Evolutionary conservation across 768 basidiomycete genomes (phyloP).

Genomic region (Tulasnella sp.): DNA sequence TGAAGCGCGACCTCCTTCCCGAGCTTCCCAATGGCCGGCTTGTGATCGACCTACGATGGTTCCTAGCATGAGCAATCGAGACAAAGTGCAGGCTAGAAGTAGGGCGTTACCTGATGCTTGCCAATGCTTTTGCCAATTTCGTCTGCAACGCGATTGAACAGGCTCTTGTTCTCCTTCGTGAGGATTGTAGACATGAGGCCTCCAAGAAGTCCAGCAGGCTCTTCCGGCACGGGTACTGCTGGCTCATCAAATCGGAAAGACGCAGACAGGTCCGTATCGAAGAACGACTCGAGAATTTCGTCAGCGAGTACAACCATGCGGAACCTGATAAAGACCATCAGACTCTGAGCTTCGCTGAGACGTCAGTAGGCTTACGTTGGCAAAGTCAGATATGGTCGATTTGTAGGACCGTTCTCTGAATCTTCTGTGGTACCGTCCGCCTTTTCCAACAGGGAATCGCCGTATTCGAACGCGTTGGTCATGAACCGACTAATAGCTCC

Average conservation of each 20-base stretch:
- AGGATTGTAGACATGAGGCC: slow-evolving; percentile 86
- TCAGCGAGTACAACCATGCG: slow-evolving; percentile 98
- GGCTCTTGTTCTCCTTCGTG: slow-evolving; percentile 84
- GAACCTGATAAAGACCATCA: slow-evolving; percentile 45
- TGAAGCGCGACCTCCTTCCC: slow-evolving; percentile 47
- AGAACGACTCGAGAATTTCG: slow-evolving; percentile 93
- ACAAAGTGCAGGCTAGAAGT: slow-evolving; percentile 7
- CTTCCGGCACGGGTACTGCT: slow-evolving; percentile 51
- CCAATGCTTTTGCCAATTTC: slow-evolving; percentile 92
- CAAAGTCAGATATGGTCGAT: slow-evolving; percentile 86
- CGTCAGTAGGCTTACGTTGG: slow-evolving; percentile 46
- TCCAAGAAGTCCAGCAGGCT: slow-evolving; percentile 38
- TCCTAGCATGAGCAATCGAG: not conserved
- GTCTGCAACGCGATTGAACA: slow-evolving; percentile 87
- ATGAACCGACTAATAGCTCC: slow-evolving; percentile 95
- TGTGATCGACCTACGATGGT: slow-evolving; percentile 44
- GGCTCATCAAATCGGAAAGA: slow-evolving; percentile 72
- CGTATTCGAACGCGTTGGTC: slow-evolving; percentile 97
- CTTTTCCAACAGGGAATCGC: slow-evolving; percentile 73
- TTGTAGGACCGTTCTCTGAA: slow-evolving; percentile 33
- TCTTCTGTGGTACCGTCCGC: slow-evolving; percentile 24
- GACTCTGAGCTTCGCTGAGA: slow-evolving; percentile 4
- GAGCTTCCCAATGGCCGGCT: slow-evolving; percentile 77
- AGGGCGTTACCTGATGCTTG: slow-evolving; percentile 59
- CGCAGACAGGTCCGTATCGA: slow-evolving; percentile 78